These are phyloP conservation scores for Pichia kudriavzevii DNA, from an alignment of 1,139 yeast genomes.

Conservation along the genomic window DNA sequence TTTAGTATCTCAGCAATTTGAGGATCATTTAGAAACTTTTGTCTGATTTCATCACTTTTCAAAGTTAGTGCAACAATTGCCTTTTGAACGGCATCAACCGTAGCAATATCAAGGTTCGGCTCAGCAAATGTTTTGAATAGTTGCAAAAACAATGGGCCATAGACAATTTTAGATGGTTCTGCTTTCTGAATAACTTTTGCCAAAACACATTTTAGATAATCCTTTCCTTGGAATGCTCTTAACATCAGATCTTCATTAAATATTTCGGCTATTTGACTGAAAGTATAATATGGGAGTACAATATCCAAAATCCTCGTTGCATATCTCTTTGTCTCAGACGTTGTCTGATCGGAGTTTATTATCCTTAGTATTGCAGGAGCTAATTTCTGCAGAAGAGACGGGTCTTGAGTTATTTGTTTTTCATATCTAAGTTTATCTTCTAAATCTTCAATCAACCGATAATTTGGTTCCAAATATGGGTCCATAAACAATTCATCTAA, in stretches of 20 bases:
- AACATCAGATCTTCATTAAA: constrained; percentile 19
- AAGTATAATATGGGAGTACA: constrained; percentile 20
- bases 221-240: constrained; percentile 19
- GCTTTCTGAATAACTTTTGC: constrained; percentile 15
- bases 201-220: constrained; percentile 17
- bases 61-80: constrained; percentile 19
- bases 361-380: constrained; percentile 18
- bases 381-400: constrained; percentile 13
- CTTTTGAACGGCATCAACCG: constrained; percentile 18
- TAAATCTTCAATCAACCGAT: constrained; percentile 14
- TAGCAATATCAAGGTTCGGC: constrained; percentile 12
- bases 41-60: constrained; percentile 23
- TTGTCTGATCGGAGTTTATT: constrained; percentile 20
- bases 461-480: constrained; percentile 12
- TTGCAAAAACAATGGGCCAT: constrained; percentile 22
- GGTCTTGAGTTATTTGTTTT: constrained; percentile 10
- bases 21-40: constrained; percentile 21
- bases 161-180: constrained; percentile 16
- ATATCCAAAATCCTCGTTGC: constrained; percentile 19
- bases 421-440: constrained; percentile 16
- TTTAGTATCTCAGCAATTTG: constrained; percentile 14
- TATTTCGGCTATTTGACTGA: constrained; percentile 19
- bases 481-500: constrained; percentile 12
- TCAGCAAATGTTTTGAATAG: constrained; percentile 20
- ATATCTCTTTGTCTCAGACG: constrained; percentile 14